Base-by-base conservation (phyloP, 2,329 filamentous ascomycete genomes). In the Tolypocladium tundrense region DNA sequence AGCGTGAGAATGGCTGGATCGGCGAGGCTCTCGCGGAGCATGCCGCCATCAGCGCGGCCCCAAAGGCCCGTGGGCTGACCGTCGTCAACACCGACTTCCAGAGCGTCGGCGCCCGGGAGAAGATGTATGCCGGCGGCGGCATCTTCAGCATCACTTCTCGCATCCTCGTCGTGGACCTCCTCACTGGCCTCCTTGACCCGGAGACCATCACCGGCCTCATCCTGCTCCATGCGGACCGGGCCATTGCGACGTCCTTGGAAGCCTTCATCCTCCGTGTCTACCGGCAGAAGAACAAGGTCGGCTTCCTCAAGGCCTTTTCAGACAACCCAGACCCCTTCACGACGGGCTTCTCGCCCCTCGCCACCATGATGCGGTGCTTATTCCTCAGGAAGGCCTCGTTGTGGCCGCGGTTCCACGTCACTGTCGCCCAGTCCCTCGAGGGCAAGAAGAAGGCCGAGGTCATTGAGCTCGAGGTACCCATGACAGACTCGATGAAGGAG, bases 101-200 rank as follows among this genome's bases (percentile, higher is more conserved):
- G 71, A 96, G 85, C 64, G 92, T 97, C 21, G 85, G 85, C 3
- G 86, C 88, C 54, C 83, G 94, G 66, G 91, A 97, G 78, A 96
- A 92, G 76, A 88, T 97, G 81, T 99, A 99, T 73, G 79, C 84
- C 2, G 82, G 85, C 59, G 94, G 94, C 14, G 94, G 94, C 54
- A 89, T 97, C 64, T 92, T 97, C 75, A 96, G 91, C 74, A 89
- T 99, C 69, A 99, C 94, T 19, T 97, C 92, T 59, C 87, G 92
- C 57, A 99, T 99, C 62, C 76, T 99, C 60, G 90, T 97, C 37
- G 92, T 97, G 33, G 94, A 99, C 71, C 80, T 99, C 54, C 75
- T 99, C 62, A 95, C 91, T n/a, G 82, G 80, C 35, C 75, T 97
- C 53, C 78, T 99, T 57, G 84, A 91, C 64, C 86, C 93, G 0